Conservation (phyloP, 192 early-diverging fungal species). For the Spinellus fusiger region DNA sequence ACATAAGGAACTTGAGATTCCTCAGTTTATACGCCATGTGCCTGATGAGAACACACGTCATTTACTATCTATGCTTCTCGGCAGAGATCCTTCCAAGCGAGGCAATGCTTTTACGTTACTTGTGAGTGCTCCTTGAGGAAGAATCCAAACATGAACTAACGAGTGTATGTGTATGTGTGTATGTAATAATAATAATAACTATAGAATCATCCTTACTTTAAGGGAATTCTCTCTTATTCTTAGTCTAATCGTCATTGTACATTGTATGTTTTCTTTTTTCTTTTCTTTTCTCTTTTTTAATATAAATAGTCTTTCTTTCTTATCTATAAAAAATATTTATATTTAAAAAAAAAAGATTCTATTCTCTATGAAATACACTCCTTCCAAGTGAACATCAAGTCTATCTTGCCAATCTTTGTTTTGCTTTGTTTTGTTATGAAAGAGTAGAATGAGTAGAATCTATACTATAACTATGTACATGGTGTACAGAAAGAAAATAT, state of each 20-base stretch:
- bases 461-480: no score
- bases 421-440: background rate
- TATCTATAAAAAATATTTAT: background rate
- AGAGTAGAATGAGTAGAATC: no score
- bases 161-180: background rate
- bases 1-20: slow-evolving; percentile 36
- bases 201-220: slow-evolving; percentile 12
- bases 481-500: no score
- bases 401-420: no score
- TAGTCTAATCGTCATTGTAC: background rate
- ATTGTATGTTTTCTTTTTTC: background rate
- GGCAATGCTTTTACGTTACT: slow-evolving; percentile 33
- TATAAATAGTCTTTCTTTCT: no score
- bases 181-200: background rate
- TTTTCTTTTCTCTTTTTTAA: background rate
- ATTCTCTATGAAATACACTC: no score
- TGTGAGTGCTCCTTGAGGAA: slow-evolving; percentile 19
- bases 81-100: slow-evolving; percentile 35
- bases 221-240: background rate
- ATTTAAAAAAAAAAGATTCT: background rate
- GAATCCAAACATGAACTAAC: background rate
- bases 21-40: slow-evolving; percentile 33
- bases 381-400: no score
- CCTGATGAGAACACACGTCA: slow-evolving; percentile 28
- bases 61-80: slow-evolving; percentile 34